phyloP scores from a whole-genome alignment of 2,329 filamentous ascomycete genomes.

The Aspergillus japonicus region DNA sequence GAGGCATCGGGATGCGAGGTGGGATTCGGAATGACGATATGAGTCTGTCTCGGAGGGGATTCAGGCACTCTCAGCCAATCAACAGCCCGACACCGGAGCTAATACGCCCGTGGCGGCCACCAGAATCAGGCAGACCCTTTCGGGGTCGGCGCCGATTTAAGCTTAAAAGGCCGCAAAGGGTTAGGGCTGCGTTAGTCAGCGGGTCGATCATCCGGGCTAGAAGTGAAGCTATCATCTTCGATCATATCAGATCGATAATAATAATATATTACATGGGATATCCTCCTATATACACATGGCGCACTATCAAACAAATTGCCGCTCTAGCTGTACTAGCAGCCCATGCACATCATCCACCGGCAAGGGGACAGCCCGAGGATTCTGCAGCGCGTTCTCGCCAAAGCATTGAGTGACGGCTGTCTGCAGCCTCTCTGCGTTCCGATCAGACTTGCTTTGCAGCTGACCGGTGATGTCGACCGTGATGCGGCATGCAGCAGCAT shows the following conservation, averaged over 20 bases:
- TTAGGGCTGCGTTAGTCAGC: neutral
- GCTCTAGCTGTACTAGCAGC: conserved; percentile 39
- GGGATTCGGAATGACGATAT: conserved; percentile 1
- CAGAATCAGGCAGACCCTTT: conserved; percentile 3
- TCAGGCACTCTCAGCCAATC: conserved; percentile 11
- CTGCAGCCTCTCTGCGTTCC: conserved; percentile 27
- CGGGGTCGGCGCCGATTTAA: conserved; percentile 5
- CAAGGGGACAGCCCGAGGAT: conserved; percentile 37
- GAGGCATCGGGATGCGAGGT: neutral
- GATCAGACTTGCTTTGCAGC: conserved; percentile 42
- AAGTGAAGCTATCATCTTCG: neutral
- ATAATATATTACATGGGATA: conserved; percentile 2
- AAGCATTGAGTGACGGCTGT: conserved; percentile 26
- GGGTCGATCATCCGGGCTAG: neutral
- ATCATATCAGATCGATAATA: too few species aligned
- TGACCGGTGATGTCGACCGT: conserved; percentile 44
- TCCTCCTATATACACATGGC: neutral
- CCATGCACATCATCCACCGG: conserved; percentile 38
- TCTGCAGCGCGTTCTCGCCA: conserved; percentile 29
- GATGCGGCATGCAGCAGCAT: conserved; percentile 60
- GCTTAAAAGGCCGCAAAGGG: conserved; percentile 2
- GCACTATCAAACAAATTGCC: conserved; percentile 37
- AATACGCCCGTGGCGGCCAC: neutral
- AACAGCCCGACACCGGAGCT: neutral
- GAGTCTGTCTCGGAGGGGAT: conserved; percentile 8